These are phyloP conservation scores for Aureobasidium sp. DNA, from an alignment of 2,329 filamentous ascomycete genomes.

Conservation along the genomic window DNA sequence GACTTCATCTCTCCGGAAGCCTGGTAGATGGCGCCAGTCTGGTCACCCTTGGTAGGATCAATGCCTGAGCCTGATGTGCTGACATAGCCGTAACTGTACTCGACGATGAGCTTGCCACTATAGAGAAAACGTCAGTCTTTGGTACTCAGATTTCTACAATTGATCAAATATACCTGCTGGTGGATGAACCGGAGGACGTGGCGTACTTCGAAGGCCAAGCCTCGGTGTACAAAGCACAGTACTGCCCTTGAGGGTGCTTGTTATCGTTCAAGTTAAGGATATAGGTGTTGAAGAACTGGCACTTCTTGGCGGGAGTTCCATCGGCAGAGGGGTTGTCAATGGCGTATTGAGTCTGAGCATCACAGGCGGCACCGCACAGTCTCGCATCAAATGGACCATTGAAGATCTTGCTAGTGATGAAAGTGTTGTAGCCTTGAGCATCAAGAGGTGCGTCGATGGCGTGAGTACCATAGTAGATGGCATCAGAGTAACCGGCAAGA, in stretches of 20 bases:
- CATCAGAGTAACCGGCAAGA: slow-evolving; percentile 16
- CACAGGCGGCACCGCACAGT: slow-evolving; percentile 19
- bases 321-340: background rate
- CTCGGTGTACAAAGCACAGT: slow-evolving; percentile 22
- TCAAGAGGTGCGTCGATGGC: slow-evolving; percentile 26
- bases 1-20: slow-evolving; percentile 12
- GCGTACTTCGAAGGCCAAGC: slow-evolving; percentile 18
- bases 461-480: slow-evolving; percentile 24
- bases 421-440: slow-evolving; percentile 20
- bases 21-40: slow-evolving; percentile 14
- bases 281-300: slow-evolving; percentile 28
- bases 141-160: background rate
- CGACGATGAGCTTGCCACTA: slow-evolving; percentile 13
- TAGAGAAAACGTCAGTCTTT: slow-evolving; percentile 2
- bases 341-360: slow-evolving; percentile 11
- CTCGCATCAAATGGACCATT: slow-evolving; percentile 18
- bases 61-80: slow-evolving; percentile 11
- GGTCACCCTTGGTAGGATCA: background rate
- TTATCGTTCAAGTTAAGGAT: slow-evolving; percentile 20
- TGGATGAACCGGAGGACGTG: slow-evolving; percentile 14
- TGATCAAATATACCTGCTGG: background rate
- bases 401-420: slow-evolving; percentile 15
- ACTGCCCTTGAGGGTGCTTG: slow-evolving; percentile 18
- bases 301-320: slow-evolving; percentile 16
- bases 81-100: slow-evolving; percentile 13